These are phyloP conservation scores for Verticillium nubilum DNA, from an alignment of 2,329 filamentous ascomycete genomes.

Conservation along the genomic window DNA sequence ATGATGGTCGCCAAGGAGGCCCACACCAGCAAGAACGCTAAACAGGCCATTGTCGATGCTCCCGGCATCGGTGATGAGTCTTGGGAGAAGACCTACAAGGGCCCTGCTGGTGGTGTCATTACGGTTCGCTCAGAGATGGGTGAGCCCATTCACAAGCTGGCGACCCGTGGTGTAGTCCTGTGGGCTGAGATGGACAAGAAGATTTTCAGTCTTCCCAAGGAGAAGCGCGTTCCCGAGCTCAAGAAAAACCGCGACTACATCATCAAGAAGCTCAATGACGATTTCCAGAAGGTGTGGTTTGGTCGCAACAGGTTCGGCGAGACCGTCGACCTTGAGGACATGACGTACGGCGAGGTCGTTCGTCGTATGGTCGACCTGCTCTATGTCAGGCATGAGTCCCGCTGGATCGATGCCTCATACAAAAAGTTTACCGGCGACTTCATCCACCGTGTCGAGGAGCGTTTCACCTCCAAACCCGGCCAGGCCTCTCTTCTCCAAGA, in stretches of 20 bases:
- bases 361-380: conserved; percentile 84
- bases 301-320: conserved; percentile 76
- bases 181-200: conserved; percentile 99
- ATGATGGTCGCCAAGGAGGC: conserved; percentile 96
- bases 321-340: conserved; percentile 85
- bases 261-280: conserved; percentile 91
- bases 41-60: conserved; percentile 85
- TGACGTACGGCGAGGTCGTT: conserved; percentile 89
- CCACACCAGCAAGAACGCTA: conserved; percentile 79
- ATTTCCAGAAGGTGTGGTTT: conserved; percentile 98
- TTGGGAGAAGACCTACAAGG: conserved; percentile 94
- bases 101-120: conserved; percentile 85
- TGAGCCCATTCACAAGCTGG: conserved; percentile 97
- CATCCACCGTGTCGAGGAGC: conserved; percentile 93
- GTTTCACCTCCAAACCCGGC: conserved; percentile 70
- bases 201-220: conserved; percentile 94
- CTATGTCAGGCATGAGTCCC: conserved; percentile 83
- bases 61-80: conserved; percentile 73
- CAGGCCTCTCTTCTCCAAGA: conserved; percentile 82
- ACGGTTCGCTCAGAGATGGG: conserved; percentile 99
- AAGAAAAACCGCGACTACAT: conserved; percentile 87
- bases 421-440: conserved; percentile 85
- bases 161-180: conserved; percentile 90
- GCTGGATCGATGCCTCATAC: conserved; percentile 88
- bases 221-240: conserved; percentile 81